These are phyloP conservation scores for barley (Hordeum vulgare) DNA, from an alignment of 176 grass and related monocot species.

Conservation along the genomic window DNA sequence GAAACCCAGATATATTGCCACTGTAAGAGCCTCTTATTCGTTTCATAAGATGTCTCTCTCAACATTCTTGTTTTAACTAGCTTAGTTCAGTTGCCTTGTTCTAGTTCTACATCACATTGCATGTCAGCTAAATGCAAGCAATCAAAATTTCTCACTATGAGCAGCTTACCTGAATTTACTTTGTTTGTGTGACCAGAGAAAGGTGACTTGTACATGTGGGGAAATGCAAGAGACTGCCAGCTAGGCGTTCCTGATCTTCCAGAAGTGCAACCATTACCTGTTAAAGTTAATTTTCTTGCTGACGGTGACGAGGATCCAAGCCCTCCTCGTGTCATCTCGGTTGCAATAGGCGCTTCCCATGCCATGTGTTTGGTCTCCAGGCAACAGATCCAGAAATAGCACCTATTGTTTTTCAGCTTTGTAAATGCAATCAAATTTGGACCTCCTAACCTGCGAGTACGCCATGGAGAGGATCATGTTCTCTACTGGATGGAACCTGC, in stretches of 20 bases:
- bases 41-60: neutral
- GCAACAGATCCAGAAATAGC: slow-evolving; percentile 17
- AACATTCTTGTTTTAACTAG: neutral
- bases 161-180: neutral
- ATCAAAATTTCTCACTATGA: neutral
- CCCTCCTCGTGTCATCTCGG: slow-evolving; percentile 52
- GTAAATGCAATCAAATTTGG: neutral
- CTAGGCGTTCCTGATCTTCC: slow-evolving; percentile 67
- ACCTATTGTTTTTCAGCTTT: neutral
- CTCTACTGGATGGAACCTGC: neutral
- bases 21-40: neutral
- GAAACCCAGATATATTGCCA: neutral
- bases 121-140: neutral
- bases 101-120: neutral
- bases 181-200: slow-evolving; percentile 43
- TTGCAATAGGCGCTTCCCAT: slow-evolving; percentile 84
- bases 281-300: slow-evolving; percentile 85
- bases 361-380: slow-evolving; percentile 79
- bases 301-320: slow-evolving; percentile 45
- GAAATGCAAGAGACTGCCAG: slow-evolving; percentile 96
- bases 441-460: neutral
- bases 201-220: slow-evolving; percentile 88
- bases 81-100: slow-evolving; percentile 2
- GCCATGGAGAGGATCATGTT: neutral
- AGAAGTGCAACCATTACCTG: slow-evolving; percentile 60